phyloP scores from a whole-genome alignment of 2,329 filamentous ascomycete genomes.

The Curvularia sp. region DNA sequence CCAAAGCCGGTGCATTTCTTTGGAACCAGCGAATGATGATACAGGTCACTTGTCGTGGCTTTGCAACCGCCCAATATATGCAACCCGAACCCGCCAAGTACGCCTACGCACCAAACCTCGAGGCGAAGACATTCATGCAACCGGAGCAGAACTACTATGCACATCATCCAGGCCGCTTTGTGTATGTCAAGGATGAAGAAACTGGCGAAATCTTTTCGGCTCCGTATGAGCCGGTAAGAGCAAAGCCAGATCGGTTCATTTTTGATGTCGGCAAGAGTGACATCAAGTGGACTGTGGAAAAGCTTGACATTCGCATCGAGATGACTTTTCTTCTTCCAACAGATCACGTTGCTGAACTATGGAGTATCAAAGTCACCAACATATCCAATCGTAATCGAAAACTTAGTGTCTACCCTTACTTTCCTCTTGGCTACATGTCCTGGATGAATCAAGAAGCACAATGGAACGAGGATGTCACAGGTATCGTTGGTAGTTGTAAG shows the following conservation, averaged over 20 bases:
- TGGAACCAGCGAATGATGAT: conserved; percentile 70
- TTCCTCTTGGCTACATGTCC: conserved; percentile 67
- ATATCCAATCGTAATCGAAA: conserved; percentile 55
- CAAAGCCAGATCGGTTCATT: conserved; percentile 57
- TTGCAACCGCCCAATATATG: conserved; percentile 66
- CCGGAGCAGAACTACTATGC: conserved; percentile 67
- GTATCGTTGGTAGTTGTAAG: conserved; percentile 61
- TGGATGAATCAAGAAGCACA: conserved; percentile 68
- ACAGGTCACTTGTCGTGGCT: conserved; percentile 66
- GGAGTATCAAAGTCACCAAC: conserved; percentile 63
- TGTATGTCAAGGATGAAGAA: conserved; percentile 66
- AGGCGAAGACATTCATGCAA: conserved; percentile 68
- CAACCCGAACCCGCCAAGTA: conserved; percentile 68
- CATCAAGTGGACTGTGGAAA: conserved; percentile 62
- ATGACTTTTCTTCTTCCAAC: conserved; percentile 62
- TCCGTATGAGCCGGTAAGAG: conserved; percentile 63
- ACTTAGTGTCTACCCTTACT: conserved; percentile 64
- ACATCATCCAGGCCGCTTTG: conserved; percentile 66
- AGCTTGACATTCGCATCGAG: conserved; percentile 60
- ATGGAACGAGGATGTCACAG: conserved; percentile 59
- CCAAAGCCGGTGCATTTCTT: conserved; percentile 63
- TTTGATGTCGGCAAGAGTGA: conserved; percentile 65
- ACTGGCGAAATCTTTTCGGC: conserved; percentile 61
- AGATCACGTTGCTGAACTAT: conserved; percentile 63
- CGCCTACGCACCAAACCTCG: conserved; percentile 65